Evolutionary conservation across 2,329 filamentous ascomycete genomes (phyloP), one percentile per base, ranked within the genome.

Genomic region (Colletotrichum neosansevieriae): DNA sequence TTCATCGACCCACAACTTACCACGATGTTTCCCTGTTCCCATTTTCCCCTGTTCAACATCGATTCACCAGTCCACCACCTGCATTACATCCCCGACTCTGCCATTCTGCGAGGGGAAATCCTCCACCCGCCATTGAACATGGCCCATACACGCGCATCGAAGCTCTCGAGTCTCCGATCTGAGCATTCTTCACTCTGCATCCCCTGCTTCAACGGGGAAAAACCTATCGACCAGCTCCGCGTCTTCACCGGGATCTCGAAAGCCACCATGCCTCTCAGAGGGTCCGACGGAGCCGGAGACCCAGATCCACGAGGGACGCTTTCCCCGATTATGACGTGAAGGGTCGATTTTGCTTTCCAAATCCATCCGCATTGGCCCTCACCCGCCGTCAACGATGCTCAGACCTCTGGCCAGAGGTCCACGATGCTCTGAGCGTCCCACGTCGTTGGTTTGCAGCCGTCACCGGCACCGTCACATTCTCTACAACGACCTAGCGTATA

Each of bases 401-500:
- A 64, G 54, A 38, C 65, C 54, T 54, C 60, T 49, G 32, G 59
- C 40, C 40, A 59, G 40, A 53, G 12, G 51, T 53, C 58, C 51
- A 63, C 58, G 51, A 63, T 67, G 58, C 51, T 67, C 45, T 51
- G n/a, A n/a, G n/a, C n/a, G n/a, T n/a, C n/a, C 50, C 40, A 29
- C 53, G n/a, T 57, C 38, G 40, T 34, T 19, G 15, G 24, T 56
- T n/a, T 12, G 15, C 19, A 49, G 17, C 34, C 51, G 12, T 51
- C 38, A n/a, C 34, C 51, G 10, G 44, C 38, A n/a, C 15, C 34
- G 59, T 21, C 42, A 36, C 15, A 58, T 38, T 24, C 38, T 36
- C 21, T 34, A 19, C 38, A 51, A 29, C 62, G 34, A 17, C 36
- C 17, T 36, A 13, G 12, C 40, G 15, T 29, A 6, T 4, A 29